A percentile compares a stretch with the other conserved stretches of the same genome.
phyloP scores from a whole-genome alignment of 495 filamentous ascomycete genomes.

The Hypoxylon fuscum region DNA sequence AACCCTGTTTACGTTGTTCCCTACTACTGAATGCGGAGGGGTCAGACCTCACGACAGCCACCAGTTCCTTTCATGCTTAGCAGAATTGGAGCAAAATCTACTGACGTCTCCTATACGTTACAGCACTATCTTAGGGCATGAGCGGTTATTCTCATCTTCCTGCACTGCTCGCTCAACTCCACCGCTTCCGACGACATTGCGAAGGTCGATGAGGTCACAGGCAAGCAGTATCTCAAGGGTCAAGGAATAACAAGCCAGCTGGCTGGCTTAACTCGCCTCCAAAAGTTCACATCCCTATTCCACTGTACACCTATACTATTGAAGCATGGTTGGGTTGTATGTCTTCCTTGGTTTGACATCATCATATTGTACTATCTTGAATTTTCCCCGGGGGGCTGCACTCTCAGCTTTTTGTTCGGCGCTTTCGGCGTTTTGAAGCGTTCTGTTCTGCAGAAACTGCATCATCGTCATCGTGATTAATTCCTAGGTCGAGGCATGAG shows the following conservation, averaged over 20 bases:
- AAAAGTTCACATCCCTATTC: slow-evolving; percentile 10
- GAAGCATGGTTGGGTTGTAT: slow-evolving; percentile 25
- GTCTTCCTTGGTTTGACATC: slow-evolving; percentile 21
- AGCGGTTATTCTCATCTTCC: slow-evolving; percentile 36
- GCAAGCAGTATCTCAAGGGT: slow-evolving; percentile 10
- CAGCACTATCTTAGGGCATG: slow-evolving; percentile 16
- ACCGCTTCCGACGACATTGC: slow-evolving; percentile 26
- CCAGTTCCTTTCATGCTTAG: slow-evolving; percentile 23
- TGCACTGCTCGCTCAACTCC: slow-evolving; percentile 17
- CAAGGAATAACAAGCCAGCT: slow-evolving; percentile 16
- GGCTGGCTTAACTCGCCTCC: slow-evolving; percentile 24
- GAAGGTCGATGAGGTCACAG: slow-evolving; percentile 36
- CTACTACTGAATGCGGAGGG: slow-evolving; percentile 35
- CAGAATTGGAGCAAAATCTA: slow-evolving; percentile 25
- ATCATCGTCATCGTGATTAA: slow-evolving; percentile 28
- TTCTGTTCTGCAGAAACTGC: slow-evolving; percentile 21
- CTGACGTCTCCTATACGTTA: slow-evolving; percentile 34
- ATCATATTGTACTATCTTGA: slow-evolving; percentile 34
- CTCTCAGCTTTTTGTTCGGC: slow-evolving; percentile 31
- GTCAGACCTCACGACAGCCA: slow-evolving; percentile 14
- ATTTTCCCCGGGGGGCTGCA: slow-evolving; percentile 14
- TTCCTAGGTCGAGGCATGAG: slow-evolving; percentile 13
- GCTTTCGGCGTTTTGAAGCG: slow-evolving; percentile 36
- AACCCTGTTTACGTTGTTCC: slow-evolving; percentile 28
- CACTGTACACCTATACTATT: slow-evolving; percentile 26